Percentiles rank a stretch among this genome's conserved stretches.
These are phyloP conservation scores for Stagonosporopsis chrysanthemi DNA, from an alignment of 2,329 filamentous ascomycete species.

Conservation along the genomic window DNA sequence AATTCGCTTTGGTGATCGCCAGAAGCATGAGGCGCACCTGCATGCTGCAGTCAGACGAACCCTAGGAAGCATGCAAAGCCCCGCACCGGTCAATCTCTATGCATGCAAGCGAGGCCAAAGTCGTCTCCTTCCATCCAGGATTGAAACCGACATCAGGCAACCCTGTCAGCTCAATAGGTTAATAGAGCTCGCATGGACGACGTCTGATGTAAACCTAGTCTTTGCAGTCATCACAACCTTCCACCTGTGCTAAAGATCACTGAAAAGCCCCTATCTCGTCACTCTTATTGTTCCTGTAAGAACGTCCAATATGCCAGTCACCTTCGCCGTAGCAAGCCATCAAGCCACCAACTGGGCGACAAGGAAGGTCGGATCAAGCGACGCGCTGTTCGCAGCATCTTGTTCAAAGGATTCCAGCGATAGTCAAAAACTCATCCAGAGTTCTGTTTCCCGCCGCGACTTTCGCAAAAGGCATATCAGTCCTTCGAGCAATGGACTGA, in stretches of 20 bases:
- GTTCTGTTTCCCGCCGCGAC: not conserved
- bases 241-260: no score
- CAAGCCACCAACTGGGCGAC: not conserved
- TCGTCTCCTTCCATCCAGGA: no score
- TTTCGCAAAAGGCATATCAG: not conserved
- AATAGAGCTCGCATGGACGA: no score
- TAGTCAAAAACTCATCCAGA: not conserved
- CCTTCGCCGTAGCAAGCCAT: not conserved
- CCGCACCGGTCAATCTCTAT: not conserved
- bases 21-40: not conserved
- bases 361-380: not conserved
- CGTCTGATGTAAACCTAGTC: no score
- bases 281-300: not conserved
- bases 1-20: not conserved
- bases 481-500: constrained; percentile 19
- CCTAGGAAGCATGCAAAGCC: not conserved
- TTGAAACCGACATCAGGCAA: no score
- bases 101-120: no score
- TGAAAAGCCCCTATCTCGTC: no score
- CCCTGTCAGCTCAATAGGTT: no score
- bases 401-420: not conserved
- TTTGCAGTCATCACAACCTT: no score
- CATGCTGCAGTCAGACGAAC: not conserved
- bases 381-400: not conserved
- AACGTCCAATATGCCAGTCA: not conserved